These are phyloP conservation scores for Colletotrichum tanaceti DNA, from an alignment of 2,329 filamentous ascomycete genomes.

Conservation along the genomic window DNA sequence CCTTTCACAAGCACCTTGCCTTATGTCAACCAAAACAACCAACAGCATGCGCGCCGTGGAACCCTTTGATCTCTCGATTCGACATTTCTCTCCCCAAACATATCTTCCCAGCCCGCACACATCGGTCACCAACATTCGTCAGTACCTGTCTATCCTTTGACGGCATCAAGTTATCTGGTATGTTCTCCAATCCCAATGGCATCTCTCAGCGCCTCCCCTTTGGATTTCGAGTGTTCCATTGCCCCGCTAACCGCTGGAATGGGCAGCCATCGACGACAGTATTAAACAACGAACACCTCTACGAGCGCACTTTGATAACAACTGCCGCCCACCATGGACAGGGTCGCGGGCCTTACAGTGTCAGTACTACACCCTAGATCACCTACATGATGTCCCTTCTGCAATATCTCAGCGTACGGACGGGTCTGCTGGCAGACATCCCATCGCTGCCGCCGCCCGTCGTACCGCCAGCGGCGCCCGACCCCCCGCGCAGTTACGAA, in stretches of 20 bases:
- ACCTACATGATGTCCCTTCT: slow-evolving; percentile 39
- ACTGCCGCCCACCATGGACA: slow-evolving; percentile 32
- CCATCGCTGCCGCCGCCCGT: slow-evolving; percentile 27
- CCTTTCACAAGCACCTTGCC: slow-evolving; percentile 35
- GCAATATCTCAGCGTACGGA: slow-evolving; percentile 44
- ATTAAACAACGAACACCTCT: slow-evolving; percentile 36
- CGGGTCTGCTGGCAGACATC: slow-evolving; percentile 38
- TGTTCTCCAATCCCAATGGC: not conserved
- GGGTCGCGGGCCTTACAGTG: slow-evolving; percentile 39
- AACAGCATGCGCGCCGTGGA: slow-evolving; percentile 20
- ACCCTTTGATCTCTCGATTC: slow-evolving; percentile 3
- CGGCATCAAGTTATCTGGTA: slow-evolving; percentile 29
- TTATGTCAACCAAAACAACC: slow-evolving; percentile 33
- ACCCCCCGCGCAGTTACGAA: slow-evolving; percentile 32
- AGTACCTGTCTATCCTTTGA: not conserved
- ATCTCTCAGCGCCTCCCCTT: slow-evolving; percentile 10
- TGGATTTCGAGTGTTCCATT: slow-evolving; percentile 45
- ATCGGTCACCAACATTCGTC: not conserved
- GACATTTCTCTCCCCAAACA: slow-evolving; percentile 7
- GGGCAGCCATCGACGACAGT: slow-evolving; percentile 38
- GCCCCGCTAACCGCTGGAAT: slow-evolving; percentile 58
- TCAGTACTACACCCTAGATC: slow-evolving; percentile 37
- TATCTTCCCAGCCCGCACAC: slow-evolving; percentile 5
- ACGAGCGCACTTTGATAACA: slow-evolving; percentile 23
- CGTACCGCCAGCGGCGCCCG: slow-evolving; percentile 33